Evolutionary conservation across 208 protist genomes (phyloP).

Genomic region (Acanthamoeba royreba): DNA sequence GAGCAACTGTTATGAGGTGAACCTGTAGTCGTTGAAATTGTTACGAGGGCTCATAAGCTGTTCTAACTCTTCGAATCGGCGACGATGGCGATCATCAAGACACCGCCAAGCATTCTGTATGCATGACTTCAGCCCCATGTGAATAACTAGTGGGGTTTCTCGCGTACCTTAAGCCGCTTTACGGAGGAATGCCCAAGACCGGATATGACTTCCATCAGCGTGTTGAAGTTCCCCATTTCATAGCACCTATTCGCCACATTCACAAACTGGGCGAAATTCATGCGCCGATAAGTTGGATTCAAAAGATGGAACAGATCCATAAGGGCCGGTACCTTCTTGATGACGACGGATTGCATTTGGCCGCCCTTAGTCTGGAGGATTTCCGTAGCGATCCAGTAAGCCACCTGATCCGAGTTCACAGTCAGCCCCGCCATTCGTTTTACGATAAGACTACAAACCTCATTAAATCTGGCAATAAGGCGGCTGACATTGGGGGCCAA

Average conservation of each 20-base stretch:
- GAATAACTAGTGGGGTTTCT: background rate
- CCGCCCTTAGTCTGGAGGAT: background rate
- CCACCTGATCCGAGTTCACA: too few relatives aligned
- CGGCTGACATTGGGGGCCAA: background rate
- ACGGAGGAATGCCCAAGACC: background rate
- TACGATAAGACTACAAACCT: background rate
- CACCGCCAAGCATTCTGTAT: background rate
- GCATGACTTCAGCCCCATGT: background rate
- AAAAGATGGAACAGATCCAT: background rate
- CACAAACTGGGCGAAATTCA: background rate
- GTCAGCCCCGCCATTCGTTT: too few relatives aligned
- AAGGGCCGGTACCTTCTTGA: background rate
- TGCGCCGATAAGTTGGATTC: background rate
- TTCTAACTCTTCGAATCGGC: background rate
- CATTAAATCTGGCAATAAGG: background rate
- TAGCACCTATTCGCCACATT: background rate
- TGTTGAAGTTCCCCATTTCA: background rate
- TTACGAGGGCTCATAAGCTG: conserved; percentile 5
- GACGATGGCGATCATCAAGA: background rate
- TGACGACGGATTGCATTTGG: background rate
- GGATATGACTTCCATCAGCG: background rate
- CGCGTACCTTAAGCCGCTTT: background rate
- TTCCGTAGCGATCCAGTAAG: background rate
- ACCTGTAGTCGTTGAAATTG: conserved; percentile 4
- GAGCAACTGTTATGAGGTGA: background rate